These are phyloP conservation scores for Guyanaporus albipodus DNA, from an alignment of 768 basidiomycete species.

Conservation along the genomic window DNA sequence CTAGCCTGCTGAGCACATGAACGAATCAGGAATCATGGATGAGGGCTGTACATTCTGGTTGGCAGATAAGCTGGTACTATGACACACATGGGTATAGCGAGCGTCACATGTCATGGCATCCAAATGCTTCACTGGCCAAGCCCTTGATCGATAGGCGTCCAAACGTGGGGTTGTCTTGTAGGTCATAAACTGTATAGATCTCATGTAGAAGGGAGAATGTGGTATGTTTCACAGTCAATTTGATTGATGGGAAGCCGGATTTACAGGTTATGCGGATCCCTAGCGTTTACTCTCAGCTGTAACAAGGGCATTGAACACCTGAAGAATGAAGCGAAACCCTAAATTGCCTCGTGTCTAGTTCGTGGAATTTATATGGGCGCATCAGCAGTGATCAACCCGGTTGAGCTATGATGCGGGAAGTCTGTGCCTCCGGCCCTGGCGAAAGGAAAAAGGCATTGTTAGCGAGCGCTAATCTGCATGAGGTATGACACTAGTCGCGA, in stretches of 20 bases:
- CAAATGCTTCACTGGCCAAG: no score
- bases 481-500: not conserved
- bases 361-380: not conserved
- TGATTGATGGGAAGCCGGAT: not conserved
- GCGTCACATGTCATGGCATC: not conserved
- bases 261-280: no score
- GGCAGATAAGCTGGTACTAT: not conserved
- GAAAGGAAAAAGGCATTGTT: not conserved
- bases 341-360: not conserved
- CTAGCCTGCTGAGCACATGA: no score
- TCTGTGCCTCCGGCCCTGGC: not conserved
- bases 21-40: not conserved
- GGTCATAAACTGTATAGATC: not conserved
- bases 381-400: not conserved
- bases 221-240: not conserved
- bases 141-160: not conserved
- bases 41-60: not conserved
- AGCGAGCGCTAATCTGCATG: not conserved
- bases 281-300: no score
- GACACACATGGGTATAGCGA: slow-evolving; percentile 4
- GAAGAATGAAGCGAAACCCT: no score
- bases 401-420: not conserved
- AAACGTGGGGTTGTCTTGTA: not conserved
- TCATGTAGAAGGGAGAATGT: not conserved
- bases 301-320: not conserved